These are phyloP conservation scores for Cryptosporidium sp. DNA, from an alignment of 169 alveolate genomes.

Conservation along the genomic window DNA sequence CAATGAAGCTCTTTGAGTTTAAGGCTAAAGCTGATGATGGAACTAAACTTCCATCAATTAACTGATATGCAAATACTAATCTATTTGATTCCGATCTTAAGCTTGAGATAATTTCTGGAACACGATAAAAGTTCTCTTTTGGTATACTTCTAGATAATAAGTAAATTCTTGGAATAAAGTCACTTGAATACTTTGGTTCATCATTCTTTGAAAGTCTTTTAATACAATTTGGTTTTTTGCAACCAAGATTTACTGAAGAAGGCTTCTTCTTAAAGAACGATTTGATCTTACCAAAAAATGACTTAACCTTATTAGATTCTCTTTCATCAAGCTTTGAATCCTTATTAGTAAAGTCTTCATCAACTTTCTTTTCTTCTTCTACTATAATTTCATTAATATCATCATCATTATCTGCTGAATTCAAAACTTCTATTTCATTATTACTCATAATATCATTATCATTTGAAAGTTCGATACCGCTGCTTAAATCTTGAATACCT, in stretches of 20 bases:
- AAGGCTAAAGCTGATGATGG: constrained; percentile 49
- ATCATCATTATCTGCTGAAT: neutral
- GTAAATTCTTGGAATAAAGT: constrained; percentile 36
- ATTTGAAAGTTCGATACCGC: neutral
- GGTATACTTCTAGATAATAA: constrained; percentile 42
- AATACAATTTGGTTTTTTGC: neutral
- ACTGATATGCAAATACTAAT: constrained; percentile 37
- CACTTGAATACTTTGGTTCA: constrained; percentile 39
- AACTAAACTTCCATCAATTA: constrained; percentile 28
- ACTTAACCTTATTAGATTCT: neutral
- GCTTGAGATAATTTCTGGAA: constrained; percentile 44
- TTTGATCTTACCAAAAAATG: constrained; percentile 31
- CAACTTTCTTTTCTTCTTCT: neutral
- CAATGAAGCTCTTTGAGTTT: constrained; percentile 41
- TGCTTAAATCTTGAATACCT: neutral
- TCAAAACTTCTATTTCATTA: neutral
- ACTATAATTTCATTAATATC: neutral
- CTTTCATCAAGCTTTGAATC: neutral
- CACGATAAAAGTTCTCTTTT: constrained; percentile 12
- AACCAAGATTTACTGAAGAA: neutral
- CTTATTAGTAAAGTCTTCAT: neutral
- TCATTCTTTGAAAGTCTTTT: constrained; percentile 16
- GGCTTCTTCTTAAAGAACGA: constrained; percentile 38
- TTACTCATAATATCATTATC: neutral
- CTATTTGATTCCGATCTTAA: constrained; percentile 49